Evolutionary conservation across 2,329 filamentous ascomycete species (phyloP), one percentile per base, ranked within the genome.

Genomic region (Claviceps spartinae): DNA sequence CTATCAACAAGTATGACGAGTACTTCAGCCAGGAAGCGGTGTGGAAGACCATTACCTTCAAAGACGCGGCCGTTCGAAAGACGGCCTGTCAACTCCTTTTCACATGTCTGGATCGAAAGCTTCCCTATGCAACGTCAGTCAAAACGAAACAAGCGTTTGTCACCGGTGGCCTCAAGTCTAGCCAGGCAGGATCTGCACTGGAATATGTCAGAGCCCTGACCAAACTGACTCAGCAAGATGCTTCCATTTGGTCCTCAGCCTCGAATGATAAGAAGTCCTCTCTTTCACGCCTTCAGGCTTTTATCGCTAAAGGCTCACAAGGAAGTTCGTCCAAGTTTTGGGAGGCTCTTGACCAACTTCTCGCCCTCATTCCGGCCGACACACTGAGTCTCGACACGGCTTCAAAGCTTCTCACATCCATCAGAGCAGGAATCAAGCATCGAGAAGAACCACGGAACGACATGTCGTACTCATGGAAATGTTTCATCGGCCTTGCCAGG

Each of bases 231-330:
- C 68, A 71, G 34, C 64, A 65, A 13, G 76, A 82, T 48, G 82
- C 88, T 1, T 75, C 81, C 16, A 72, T 90, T 9, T 98, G 93
- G 93, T 83, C 81, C 1, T 72, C 77, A 16, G 49, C 56, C 2
- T 37, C 63, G 0, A 69, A 65, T 14, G 70, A 70, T n/a, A 78
- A 80, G 56, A 79, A 76, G 52, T 68, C 76, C 1, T 72, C 78
- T 0, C 58, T 78, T 1, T 69, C 71, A 4, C 69, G 83, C 22
- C 67, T 98, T 4, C 77, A 79, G 48, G 72, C 81, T 8, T 93
- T 94, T 58, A 71, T 97, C 6, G 82, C 86, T 55, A 86, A 83
- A 60, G 91, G 93, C 2, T 95, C 91, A 0, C 87, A 96, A 61
- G 79, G 82, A n/a, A 85, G 85, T 3, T 72, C 80, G 0, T 69